Evolutionary conservation across 2,329 filamentous ascomycete genomes (phyloP).

Genomic region (Xylariaceae sp.): DNA sequence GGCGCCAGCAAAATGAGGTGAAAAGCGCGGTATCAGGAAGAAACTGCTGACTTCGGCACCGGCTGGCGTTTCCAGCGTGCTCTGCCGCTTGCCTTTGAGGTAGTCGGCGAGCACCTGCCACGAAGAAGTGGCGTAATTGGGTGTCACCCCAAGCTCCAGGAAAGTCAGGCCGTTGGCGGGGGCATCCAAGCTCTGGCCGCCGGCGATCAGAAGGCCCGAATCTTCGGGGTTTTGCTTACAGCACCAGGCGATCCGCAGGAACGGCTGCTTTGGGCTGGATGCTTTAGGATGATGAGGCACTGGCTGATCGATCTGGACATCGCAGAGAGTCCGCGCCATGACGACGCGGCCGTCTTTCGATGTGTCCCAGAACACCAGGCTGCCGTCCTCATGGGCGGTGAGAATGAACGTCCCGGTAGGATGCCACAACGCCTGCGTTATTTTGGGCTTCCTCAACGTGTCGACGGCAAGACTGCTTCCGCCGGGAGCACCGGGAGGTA

Average conservation of each 20-base stretch:
- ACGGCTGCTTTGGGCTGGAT: conserved; percentile 61
- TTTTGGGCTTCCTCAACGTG: conserved; percentile 58
- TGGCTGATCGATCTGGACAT: conserved; percentile 65
- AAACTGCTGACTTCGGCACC: conserved; percentile 74
- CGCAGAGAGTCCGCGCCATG: conserved; percentile 72
- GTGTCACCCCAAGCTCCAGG: conserved; percentile 80
- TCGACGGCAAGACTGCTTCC: conserved; percentile 60
- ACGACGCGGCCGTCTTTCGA: conserved; percentile 73
- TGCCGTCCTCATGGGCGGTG: conserved; percentile 84
- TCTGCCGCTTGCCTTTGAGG: conserved; percentile 67
- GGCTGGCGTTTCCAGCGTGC: conserved; percentile 65
- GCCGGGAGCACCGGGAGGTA: conserved; percentile 79
- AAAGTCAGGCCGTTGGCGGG: conserved; percentile 75
- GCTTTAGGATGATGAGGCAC: conserved; percentile 39
- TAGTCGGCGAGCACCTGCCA: conserved; percentile 79
- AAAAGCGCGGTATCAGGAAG: conserved; percentile 71
- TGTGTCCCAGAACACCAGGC: conserved; percentile 87
- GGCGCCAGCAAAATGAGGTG: conserved; percentile 78
- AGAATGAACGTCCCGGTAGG: conserved; percentile 85
- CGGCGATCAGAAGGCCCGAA: conserved; percentile 78
- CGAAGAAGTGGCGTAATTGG: conserved; percentile 82
- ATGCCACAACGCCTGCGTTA: conserved; percentile 88
- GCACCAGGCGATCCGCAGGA: conserved; percentile 81
- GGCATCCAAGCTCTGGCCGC: conserved; percentile 62
- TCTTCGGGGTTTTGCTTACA: conserved; percentile 91